Evolutionary conservation across 495 filamentous ascomycete species (phyloP).

Genomic region (Sordaria brevicollis): DNA sequence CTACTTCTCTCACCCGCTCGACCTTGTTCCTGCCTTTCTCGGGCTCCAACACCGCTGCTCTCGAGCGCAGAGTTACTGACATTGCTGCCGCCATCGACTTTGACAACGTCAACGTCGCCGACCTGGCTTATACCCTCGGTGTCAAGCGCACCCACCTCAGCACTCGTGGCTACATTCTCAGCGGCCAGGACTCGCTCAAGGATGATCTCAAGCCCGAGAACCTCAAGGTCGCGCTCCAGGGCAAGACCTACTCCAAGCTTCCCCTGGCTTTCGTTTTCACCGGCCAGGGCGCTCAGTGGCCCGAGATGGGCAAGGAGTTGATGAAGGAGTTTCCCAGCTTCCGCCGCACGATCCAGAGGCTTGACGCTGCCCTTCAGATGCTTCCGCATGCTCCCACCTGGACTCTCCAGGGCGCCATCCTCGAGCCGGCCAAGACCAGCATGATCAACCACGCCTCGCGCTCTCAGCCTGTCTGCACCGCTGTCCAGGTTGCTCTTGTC

Average conservation of each 20-base stretch:
- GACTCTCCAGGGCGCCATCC: neutral
- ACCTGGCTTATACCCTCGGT: slow-evolving; percentile 24
- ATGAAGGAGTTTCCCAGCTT: slow-evolving; percentile 17
- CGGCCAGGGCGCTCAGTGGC: slow-evolving; percentile 37
- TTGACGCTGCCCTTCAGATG: slow-evolving; percentile 5
- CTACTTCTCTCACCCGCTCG: neutral
- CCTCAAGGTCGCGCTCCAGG: neutral
- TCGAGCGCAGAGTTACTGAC: neutral
- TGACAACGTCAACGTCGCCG: slow-evolving; percentile 7
- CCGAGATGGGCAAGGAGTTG: slow-evolving; percentile 38
- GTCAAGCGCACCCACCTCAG: slow-evolving; percentile 15
- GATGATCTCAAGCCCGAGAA: neutral
- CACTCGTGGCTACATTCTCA: neutral
- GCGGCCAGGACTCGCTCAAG: slow-evolving; percentile 4
- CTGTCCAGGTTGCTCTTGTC: slow-evolving; percentile 41
- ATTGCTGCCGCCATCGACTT: neutral
- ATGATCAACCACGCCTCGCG: slow-evolving; percentile 27
- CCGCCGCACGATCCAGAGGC: slow-evolving; percentile 7
- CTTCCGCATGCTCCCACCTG: slow-evolving; percentile 1
- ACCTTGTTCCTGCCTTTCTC: neutral
- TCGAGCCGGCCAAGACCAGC: slow-evolving; percentile 10
- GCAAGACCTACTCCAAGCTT: neutral
- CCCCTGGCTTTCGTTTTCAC: slow-evolving; percentile 27
- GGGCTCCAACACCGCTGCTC: slow-evolving; percentile 2
- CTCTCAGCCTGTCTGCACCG: slow-evolving; percentile 36